Percentiles rank a stretch among this genome's conserved stretches.
Conservation (phyloP, 139 green algal genomes). For the Picochlorum sp. region DNA sequence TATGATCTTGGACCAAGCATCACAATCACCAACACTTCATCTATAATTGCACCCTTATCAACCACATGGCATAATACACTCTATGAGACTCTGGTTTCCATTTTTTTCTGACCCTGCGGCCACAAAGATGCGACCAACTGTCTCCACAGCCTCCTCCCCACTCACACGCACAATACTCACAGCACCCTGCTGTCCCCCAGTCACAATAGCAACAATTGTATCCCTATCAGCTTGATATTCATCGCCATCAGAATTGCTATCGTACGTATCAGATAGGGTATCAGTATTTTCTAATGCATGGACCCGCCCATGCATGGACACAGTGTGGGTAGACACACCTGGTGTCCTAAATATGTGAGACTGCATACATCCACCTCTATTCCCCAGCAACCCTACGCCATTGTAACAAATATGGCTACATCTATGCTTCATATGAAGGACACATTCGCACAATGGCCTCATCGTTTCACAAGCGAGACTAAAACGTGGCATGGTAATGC, state of each 20-base stretch:
- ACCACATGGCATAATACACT: slow-evolving; percentile 71
- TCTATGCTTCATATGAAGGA: too few relatives aligned
- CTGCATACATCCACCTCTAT: too few relatives aligned
- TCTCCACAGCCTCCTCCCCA: slow-evolving; percentile 50
- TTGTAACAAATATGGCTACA: too few relatives aligned
- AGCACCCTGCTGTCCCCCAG: slow-evolving; percentile 49
- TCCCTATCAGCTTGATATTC: slow-evolving; percentile 30
- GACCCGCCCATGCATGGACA: too few relatives aligned
- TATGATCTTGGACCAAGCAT: slow-evolving; percentile 84
- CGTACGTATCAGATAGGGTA: too few relatives aligned
- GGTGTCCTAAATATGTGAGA: too few relatives aligned
- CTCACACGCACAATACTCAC: slow-evolving; percentile 86
- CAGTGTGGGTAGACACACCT: too few relatives aligned
- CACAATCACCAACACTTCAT: slow-evolving; percentile 69
- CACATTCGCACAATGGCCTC: too few relatives aligned
- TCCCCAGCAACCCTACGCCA: too few relatives aligned
- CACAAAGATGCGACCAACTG: slow-evolving; percentile 49
- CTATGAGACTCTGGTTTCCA: slow-evolving; percentile 60
- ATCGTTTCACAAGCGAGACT: too few relatives aligned
- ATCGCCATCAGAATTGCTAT: neutral
- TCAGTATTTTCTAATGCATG: too few relatives aligned
- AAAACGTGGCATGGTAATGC: too few relatives aligned
- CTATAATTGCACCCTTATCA: slow-evolving; percentile 42
- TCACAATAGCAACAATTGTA: slow-evolving; percentile 71
- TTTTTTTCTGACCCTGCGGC: slow-evolving; percentile 22